Percentiles rank a stretch among this genome's conserved stretches.
Conservation (phyloP, 2,329 filamentous ascomycete species). For the Plectosphaerella plurivora region DNA sequence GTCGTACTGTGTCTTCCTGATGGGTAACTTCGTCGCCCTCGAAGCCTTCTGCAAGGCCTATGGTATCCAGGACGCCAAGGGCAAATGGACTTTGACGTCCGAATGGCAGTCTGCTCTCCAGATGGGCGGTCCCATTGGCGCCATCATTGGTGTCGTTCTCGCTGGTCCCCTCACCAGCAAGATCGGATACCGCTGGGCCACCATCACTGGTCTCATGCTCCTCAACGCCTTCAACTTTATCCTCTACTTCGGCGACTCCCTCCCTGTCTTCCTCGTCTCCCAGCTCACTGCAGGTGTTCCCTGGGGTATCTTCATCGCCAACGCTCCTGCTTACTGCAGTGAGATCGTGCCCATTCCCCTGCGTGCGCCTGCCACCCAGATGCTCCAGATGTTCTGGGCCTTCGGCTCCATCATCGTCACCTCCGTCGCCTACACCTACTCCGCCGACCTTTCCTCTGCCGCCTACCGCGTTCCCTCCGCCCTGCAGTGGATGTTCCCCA, state of each 20-base stretch:
- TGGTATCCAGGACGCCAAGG: conserved; percentile 31
- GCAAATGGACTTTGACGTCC: conserved; percentile 36
- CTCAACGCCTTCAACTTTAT: conserved; percentile 56
- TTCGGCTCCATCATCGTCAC: conserved; percentile 58
- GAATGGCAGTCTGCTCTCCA: conserved; percentile 57
- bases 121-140: conserved; percentile 50
- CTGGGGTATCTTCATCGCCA: conserved; percentile 64
- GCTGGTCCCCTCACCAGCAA: conserved; percentile 56
- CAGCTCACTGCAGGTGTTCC: conserved; percentile 59
- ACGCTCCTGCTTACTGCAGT: conserved; percentile 57
- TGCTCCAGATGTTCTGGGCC: conserved; percentile 64
- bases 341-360: conserved; percentile 58
- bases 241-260: conserved; percentile 39
- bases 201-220: conserved; percentile 48
- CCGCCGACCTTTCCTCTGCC: conserved; percentile 20
- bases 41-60: conserved; percentile 38
- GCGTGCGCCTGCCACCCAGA: conserved; percentile 54
- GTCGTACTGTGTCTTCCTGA: conserved; percentile 59
- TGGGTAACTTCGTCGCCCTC: conserved; percentile 53
- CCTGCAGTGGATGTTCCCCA: conserved; percentile 56
- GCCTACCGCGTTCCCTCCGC: conserved; percentile 43
- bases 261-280: conserved; percentile 40
- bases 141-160: conserved; percentile 54
- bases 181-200: conserved; percentile 57
- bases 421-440: conserved; percentile 50